These are phyloP conservation scores for Immersiella caudata DNA, from an alignment of 495 filamentous ascomycete species.

Conservation along the genomic window DNA sequence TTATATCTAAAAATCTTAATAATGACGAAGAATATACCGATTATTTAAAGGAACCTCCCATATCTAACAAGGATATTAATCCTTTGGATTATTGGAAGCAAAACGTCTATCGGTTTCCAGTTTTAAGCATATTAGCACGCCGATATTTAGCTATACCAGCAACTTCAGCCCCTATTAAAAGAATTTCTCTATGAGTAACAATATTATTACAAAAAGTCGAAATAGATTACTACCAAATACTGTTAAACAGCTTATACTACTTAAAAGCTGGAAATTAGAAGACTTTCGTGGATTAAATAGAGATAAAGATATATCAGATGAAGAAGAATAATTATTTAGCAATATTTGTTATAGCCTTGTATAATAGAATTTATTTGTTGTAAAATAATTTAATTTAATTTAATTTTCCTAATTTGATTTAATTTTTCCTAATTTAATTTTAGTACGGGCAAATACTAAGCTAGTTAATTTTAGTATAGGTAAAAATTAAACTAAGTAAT, in stretches of 20 bases:
- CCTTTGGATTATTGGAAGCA: neutral
- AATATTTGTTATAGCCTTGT: neutral
- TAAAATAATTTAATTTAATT: too few relatives aligned
- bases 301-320: too few relatives aligned
- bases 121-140: constrained; percentile 1
- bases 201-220: neutral
- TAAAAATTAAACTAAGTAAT: too few relatives aligned
- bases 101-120: neutral
- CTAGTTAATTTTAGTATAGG: too few relatives aligned
- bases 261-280: neutral
- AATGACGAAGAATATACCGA: neutral
- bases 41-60: neutral
- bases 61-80: constrained; percentile 1
- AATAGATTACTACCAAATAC: too few relatives aligned
- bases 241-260: neutral
- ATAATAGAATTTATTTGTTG: too few relatives aligned
- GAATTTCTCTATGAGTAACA: too few relatives aligned
- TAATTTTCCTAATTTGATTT: too few relatives aligned
- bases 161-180: neutral
- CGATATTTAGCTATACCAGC: too few relatives aligned
- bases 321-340: too few relatives aligned
- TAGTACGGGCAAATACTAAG: too few relatives aligned
- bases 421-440: too few relatives aligned
- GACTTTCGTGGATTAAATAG: neutral
- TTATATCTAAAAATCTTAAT: neutral